Percentiles rank a stretch among this genome's conserved stretches.
These are phyloP conservation scores for Hemisphaericaspora lyxosophila DNA, from an alignment of 1,139 yeast species.

Conservation along the genomic window DNA sequence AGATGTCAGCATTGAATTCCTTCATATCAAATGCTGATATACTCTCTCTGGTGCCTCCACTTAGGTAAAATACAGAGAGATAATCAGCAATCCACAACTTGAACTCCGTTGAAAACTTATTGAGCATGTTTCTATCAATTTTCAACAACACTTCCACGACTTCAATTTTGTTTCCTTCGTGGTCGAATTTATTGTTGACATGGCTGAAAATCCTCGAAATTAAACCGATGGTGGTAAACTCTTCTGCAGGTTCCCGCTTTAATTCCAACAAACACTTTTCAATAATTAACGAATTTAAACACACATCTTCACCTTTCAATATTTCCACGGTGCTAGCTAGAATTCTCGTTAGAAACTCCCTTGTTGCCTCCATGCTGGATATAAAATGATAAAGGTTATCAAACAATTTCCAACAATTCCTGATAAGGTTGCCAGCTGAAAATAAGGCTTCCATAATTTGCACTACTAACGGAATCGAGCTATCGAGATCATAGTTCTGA, in stretches of 20 bases:
- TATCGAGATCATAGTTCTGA: conserved; percentile 8
- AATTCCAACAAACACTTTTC: conserved; percentile 22
- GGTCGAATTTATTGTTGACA: conserved; percentile 11
- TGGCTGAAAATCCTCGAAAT: conserved; percentile 21
- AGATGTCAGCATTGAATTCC: conserved; percentile 14
- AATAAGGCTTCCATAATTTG: conserved; percentile 15
- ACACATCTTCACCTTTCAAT: conserved; percentile 9
- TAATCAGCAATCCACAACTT: conserved; percentile 43
- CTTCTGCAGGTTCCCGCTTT: conserved; percentile 5
- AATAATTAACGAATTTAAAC: conserved; percentile 13
- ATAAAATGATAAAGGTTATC: conserved; percentile 13
- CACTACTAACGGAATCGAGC: conserved; percentile 14
- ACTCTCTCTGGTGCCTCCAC: conserved; percentile 11
- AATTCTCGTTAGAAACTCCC: conserved; percentile 14
- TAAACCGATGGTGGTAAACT: conserved; percentile 12
- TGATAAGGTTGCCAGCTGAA: conserved; percentile 2
- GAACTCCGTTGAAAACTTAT: conserved; percentile 20
- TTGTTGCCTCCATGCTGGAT: conserved; percentile 3
- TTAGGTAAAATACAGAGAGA: conserved; percentile 40
- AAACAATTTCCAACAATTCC: conserved; percentile 1
- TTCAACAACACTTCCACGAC: conserved; percentile 24
- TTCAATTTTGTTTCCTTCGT: conserved; percentile 8
- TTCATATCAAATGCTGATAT: conserved; percentile 8
- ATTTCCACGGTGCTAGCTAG: conserved; percentile 15
- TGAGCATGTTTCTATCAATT: conserved; percentile 8